Conservation (phyloP, 768 basidiomycete species). For the Pseudohyphozyma bogoriensis region DNA sequence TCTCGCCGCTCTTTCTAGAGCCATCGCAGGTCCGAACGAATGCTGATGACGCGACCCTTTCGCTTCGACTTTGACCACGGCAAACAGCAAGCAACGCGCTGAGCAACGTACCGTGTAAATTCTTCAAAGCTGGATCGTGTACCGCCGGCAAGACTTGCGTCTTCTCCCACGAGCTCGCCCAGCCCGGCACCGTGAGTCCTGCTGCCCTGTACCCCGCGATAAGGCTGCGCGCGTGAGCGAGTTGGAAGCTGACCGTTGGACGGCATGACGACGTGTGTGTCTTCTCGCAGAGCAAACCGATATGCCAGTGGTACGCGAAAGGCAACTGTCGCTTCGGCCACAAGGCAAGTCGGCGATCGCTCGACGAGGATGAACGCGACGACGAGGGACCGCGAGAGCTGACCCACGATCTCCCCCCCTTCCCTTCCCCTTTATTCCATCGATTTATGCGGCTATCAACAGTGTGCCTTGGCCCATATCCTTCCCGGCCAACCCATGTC, state of each 20-base stretch:
- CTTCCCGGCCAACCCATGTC: conserved; percentile 86
- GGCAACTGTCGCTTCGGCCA: conserved; percentile 74
- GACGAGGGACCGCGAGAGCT: no score
- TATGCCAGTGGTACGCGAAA: conserved; percentile 54
- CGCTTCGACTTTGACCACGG: no score
- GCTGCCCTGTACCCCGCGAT: not conserved
- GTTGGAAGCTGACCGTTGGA: no score
- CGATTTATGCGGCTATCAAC: not conserved
- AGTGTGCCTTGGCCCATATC: conserved; percentile 83
- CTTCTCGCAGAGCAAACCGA: conserved; percentile 33
- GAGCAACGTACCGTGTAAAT: conserved; percentile 94
- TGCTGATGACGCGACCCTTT: no score
- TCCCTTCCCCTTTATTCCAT: no score
- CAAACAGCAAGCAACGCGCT: no score
- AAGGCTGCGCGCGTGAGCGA: conserved; percentile 43
- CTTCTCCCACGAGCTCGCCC: conserved; percentile 71
- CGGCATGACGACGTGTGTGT: conserved; percentile 55
- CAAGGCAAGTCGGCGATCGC: no score
- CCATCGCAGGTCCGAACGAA: no score
- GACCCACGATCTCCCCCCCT: no score
- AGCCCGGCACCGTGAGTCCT: conserved; percentile 47
- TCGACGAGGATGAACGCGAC: no score
- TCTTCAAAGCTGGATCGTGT: conserved; percentile 59
- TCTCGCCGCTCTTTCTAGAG: no score
- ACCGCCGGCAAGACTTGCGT: conserved; percentile 53